A percentile compares a stretch with the other conserved stretches of the same genome.
phyloP scores from a whole-genome alignment of 148 eudicot species.

The Fagopyrum esculentum region DNA sequence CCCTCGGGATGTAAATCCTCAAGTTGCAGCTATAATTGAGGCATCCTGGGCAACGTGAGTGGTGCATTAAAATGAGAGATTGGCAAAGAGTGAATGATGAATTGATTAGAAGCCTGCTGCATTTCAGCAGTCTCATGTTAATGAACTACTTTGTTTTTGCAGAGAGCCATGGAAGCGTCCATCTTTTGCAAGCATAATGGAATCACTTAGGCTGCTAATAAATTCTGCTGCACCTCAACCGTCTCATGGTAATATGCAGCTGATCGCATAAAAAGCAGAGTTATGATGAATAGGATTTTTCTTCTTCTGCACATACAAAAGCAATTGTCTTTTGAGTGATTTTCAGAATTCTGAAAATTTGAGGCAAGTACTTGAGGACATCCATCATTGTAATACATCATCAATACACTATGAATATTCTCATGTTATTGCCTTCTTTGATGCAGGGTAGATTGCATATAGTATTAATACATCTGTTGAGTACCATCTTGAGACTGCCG shows the following conservation, averaged over 20 bases:
- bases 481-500: neutral
- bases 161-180: slow-evolving; percentile 92
- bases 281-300: neutral
- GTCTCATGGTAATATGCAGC: neutral
- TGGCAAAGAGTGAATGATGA: too few relatives aligned
- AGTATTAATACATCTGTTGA: neutral
- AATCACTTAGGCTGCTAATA: slow-evolving; percentile 47
- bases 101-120: too few relatives aligned
- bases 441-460: neutral
- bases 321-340: neutral
- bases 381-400: neutral
- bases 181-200: slow-evolving; percentile 82
- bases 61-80: neutral
- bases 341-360: neutral
- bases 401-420: too few relatives aligned
- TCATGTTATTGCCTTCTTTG: neutral
- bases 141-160: slow-evolving; percentile 16
- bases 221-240: slow-evolving; percentile 29
- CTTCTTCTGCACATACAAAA: neutral
- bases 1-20: slow-evolving; percentile 72
- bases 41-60: slow-evolving; percentile 91
- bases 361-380: neutral
- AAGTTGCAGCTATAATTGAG: slow-evolving; percentile 69
- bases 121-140: too few relatives aligned
- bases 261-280: neutral